A percentile compares a stretch with the other conserved stretches of the same genome.
These are phyloP conservation scores for Citrus inodora DNA, from an alignment of 345 rosid species.

Conservation along the genomic window DNA sequence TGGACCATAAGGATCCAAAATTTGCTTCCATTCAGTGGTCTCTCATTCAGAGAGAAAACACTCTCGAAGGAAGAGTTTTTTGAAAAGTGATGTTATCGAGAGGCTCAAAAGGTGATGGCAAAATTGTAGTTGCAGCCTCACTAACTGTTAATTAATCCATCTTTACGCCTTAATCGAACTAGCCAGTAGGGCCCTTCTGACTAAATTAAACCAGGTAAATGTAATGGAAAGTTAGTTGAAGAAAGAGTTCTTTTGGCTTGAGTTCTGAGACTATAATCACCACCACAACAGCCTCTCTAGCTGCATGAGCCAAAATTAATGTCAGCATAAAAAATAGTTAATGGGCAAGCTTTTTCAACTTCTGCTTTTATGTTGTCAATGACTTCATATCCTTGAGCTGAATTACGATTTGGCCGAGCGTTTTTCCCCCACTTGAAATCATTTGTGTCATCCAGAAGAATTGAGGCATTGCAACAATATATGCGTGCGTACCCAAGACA, in stretches of 20 bases:
- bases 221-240: not conserved
- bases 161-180: conserved; percentile 57
- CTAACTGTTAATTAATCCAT: conserved; percentile 54
- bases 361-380: conserved; percentile 66
- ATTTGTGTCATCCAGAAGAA: conserved; percentile 59
- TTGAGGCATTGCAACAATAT: conserved; percentile 74
- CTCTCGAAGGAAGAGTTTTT: too few species aligned
- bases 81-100: conserved; percentile 46
- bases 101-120: conserved; percentile 75
- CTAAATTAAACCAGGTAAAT: conserved; percentile 24
- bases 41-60: too few species aligned
- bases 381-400: conserved; percentile 69
- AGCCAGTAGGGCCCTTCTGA: conserved; percentile 71
- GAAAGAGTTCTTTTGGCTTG: not conserved
- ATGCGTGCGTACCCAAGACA: too few species aligned
- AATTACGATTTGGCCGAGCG: conserved; percentile 60
- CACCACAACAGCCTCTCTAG: conserved; percentile 52
- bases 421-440: conserved; percentile 63
- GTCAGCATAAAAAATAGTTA: conserved; percentile 72
- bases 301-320: conserved; percentile 8
- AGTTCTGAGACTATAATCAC: conserved; percentile 29
- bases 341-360: conserved; percentile 60
- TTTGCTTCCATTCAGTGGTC: too few species aligned
- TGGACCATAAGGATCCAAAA: too few species aligned
- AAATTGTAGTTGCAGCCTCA: conserved; percentile 50